A percentile compares a stretch with the other conserved stretches of the same genome.
Conservation (phyloP, 345 rosid genomes). For the Camelina neglecta region DNA sequence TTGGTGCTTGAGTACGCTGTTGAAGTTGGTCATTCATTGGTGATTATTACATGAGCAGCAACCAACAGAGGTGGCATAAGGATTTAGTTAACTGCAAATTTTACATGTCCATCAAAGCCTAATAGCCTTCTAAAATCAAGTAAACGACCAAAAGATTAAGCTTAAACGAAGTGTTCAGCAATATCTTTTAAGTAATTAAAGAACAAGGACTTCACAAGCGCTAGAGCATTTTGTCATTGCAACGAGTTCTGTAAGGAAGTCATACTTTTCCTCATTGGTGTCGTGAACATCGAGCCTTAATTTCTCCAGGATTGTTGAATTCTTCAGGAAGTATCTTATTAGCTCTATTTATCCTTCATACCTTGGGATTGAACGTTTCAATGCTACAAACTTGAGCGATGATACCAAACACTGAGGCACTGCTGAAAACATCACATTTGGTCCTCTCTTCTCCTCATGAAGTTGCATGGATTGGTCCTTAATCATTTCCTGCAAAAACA, state of each 20-base stretch:
- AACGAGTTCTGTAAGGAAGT: constrained; percentile 58
- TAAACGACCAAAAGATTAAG: too few species aligned
- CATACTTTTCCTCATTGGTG: constrained; percentile 62
- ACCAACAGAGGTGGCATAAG: too few species aligned
- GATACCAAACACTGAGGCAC: neutral
- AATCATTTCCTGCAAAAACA: neutral
- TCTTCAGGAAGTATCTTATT: neutral
- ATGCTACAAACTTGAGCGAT: neutral
- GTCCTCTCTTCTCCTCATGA: neutral
- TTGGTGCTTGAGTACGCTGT: too few species aligned
- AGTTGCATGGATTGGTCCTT: neutral
- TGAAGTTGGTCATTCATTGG: too few species aligned
- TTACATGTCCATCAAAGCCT: too few species aligned
- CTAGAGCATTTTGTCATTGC: constrained; percentile 24
- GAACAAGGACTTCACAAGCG: constrained; percentile 20
- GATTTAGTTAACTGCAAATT: too few species aligned
- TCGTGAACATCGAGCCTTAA: neutral
- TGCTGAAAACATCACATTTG: neutral
- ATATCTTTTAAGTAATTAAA: neutral
- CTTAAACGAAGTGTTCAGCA: neutral
- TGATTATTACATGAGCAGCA: too few species aligned
- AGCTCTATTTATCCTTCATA: neutral
- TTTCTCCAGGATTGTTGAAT: neutral
- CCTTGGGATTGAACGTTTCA: neutral
- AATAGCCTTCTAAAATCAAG: too few species aligned